Evolutionary conservation across 208 protist species (phyloP), one percentile per base, ranked within the genome.

Genomic region (Herpetomonas samuelpessoai): DNA sequence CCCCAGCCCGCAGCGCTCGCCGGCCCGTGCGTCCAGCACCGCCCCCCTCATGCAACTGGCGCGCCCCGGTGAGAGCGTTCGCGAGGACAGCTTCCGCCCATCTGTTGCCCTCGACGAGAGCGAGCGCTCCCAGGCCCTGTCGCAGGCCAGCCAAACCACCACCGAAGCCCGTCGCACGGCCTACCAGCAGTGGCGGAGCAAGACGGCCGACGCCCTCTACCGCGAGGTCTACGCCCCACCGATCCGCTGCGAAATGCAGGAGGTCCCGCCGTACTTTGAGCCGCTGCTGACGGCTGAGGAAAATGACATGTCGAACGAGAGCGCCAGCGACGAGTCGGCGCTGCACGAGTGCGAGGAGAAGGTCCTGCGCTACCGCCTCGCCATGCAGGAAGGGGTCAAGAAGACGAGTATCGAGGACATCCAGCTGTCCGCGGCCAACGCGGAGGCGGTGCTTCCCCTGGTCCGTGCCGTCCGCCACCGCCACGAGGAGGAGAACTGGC

Each of bases 401-500:
- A 41, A 41, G 35, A 41, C 35, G 35, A 41, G 35, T 41, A 14
- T 41, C 9, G 35, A 41, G 35, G 35, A 41, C 14, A 14, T 41
- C 9, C 35, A 41, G 35, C 35, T 51, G 46, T 6, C 46, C 19
- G 18, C 46, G 10, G 47, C 29, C 12, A 18, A 29, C 24, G 35
- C 48, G 19, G 58, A 52, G 28, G 47, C 48, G 6, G 22, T 64
- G 6, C 35, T 51, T 24, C 58, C 38, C 45, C 39, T 64, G 21
- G 26, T 45, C 10, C 58, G 58, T 19, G 58, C 51, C 35, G 58
- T 64, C 47, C 58, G 58, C 29, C 55, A 64, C 58, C 51, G 19
- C 19, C 48, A 52, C 7, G 58, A 64, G 35, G 58, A 64, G 47
- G 27, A 46, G 0, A 64, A 64, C 58, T 64, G 58, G 58, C 45